phyloP scores from a whole-genome alignment of 495 filamentous ascomycete species.

The Penicillium silybi region DNA sequence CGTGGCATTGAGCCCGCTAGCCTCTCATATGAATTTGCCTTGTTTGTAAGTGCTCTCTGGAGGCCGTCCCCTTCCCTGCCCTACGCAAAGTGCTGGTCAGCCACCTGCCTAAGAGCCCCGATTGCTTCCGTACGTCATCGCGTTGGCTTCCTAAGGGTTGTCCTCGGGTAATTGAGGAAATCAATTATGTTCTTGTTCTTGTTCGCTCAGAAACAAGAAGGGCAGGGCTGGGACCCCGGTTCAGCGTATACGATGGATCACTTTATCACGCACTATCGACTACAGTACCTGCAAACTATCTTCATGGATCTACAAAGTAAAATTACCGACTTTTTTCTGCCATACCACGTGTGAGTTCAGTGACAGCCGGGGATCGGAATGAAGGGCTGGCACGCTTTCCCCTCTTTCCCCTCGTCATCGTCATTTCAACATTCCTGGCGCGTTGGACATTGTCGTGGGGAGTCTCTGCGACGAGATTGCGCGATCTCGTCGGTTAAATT shows the following conservation, averaged over 20 bases:
- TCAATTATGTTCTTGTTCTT: background rate
- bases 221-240: background rate
- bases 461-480: background rate
- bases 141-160: background rate
- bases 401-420: slow-evolving; percentile 9
- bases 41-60: background rate
- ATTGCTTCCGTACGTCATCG: background rate
- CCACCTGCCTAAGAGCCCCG: background rate
- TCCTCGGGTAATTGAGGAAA: background rate
- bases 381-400: slow-evolving; percentile 9
- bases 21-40: background rate
- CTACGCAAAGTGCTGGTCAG: background rate
- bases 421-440: slow-evolving; percentile 9
- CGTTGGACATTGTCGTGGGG: slow-evolving; percentile 8
- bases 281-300: background rate
- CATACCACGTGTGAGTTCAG: slow-evolving; percentile 11
- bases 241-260: background rate
- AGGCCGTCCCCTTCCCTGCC: background rate
- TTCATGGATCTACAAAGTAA: background rate
- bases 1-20: background rate
- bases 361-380: slow-evolving; percentile 14
- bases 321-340: background rate
- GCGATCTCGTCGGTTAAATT: background rate
- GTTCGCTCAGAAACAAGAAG: background rate
- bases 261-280: background rate